Base-by-base conservation (phyloP, 176 grass and related monocot species). In the Ananas comosus region DNA sequence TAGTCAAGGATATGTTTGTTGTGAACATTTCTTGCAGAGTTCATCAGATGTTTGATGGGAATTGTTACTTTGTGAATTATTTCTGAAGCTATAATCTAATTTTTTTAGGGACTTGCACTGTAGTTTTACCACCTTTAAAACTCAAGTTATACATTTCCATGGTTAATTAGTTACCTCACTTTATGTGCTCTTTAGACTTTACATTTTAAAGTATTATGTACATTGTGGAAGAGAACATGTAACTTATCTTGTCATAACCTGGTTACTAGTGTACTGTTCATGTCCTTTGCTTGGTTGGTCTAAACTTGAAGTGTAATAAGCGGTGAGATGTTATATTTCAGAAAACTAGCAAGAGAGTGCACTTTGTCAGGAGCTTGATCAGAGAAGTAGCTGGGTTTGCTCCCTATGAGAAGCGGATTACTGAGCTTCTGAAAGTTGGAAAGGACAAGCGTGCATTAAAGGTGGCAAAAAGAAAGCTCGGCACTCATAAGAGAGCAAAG, bases 401-500 rank as follows among this genome's bases (percentile, higher is more conserved):
- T 61, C 56, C 56, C 17, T 61, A 61, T 61, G 56, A 61, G 56
- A 61, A 61, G 56, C 56, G 56, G 56, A 61, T 61, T 18, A 61
- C 56, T 61, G 56, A 61, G 56, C 56, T 61, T 61, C 21, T 61
- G 56, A 61, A 61, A 19, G 56, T 61, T 61, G 56, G 56, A 61
- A 61, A 61, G 56, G 56, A 61, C 21, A 61, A 68, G 48, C 33
- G 65, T 6, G 65, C 65, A 10, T 11, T 68, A 24, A 68, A 68
- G 65, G 65, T 68, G 27, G 65, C 48, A 18, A 68, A 68, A 24
- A 68, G 65, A 49, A 68, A 68, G 65, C 65, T 68, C 29, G 65
- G 65, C 16, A 68, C 65, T 68, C 65, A 68, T 49, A 68, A 68
- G 65, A 68, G 65, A 33, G 48, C 65, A 16, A 68, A 68, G 65